These are phyloP conservation scores for Epithele typhae DNA, from an alignment of 768 basidiomycete genomes.

Conservation along the genomic window DNA sequence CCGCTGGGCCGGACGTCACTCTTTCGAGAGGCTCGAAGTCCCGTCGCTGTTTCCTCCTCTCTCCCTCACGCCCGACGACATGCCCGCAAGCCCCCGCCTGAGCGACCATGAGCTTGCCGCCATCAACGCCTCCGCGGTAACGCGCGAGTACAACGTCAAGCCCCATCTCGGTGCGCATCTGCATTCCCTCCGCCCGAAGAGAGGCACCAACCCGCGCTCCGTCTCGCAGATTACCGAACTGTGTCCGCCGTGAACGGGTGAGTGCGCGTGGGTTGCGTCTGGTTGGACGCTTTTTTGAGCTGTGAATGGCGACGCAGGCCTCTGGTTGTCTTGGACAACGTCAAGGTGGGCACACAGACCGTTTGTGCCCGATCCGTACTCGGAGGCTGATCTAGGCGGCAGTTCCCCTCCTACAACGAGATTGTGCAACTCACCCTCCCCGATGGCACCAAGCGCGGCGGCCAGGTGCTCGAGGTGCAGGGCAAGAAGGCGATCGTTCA, in stretches of 20 bases:
- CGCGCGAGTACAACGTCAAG: conserved; percentile 81
- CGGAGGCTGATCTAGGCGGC: conserved; percentile 9
- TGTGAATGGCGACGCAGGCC: conserved; percentile 48
- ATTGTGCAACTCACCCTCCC: conserved; percentile 94
- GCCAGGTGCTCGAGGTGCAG: conserved; percentile 96
- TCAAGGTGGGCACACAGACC: conserved; percentile 64
- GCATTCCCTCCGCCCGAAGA: not conserved
- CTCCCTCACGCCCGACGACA: conserved; percentile 18
- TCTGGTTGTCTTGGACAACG: conserved; percentile 94
- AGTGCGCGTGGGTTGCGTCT: too few relatives aligned
- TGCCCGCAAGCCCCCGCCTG: conserved; percentile 51
- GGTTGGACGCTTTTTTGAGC: not conserved
- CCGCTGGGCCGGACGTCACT: conserved; percentile 15
- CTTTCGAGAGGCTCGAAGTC: not conserved
- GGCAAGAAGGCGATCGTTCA: conserved; percentile 99
- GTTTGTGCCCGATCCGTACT: too few relatives aligned
- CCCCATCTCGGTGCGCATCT: conserved; percentile 73
- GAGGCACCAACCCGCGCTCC: conserved; percentile 3
- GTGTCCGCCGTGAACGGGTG: conserved; percentile 98
- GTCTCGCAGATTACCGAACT: conserved; percentile 87
- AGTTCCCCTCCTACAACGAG: conserved; percentile 99
- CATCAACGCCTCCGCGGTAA: conserved; percentile 87
- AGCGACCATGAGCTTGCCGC: conserved; percentile 71
- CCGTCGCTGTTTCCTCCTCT: conserved; percentile 1
- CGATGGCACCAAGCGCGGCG: conserved; percentile 91